phyloP scores from a whole-genome alignment of 805 yeast species.

The Phaffomyces opuntiae region DNA sequence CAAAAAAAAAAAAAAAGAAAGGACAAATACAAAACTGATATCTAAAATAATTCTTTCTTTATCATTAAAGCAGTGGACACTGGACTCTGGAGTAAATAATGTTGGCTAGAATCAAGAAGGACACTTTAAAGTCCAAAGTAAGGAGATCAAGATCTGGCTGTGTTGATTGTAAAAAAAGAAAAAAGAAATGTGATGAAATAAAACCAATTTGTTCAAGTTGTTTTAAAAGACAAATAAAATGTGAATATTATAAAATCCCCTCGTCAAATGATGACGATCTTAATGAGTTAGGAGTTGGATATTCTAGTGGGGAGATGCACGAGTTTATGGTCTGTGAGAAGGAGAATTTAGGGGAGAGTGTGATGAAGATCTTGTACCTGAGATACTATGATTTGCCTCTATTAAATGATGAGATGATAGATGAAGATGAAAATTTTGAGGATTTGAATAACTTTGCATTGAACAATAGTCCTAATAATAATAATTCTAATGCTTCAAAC shows the following conservation, averaged over 20 bases:
- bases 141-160: constrained; percentile 33
- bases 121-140: background rate
- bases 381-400: background rate
- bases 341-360: constrained; percentile 5
- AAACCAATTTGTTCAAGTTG: constrained; percentile 43
- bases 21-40: too few relatives aligned
- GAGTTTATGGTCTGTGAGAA: constrained; percentile 4
- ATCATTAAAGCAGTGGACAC: too few relatives aligned
- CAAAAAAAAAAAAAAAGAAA: too few relatives aligned
- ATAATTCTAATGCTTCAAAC: background rate
- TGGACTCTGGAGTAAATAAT: background rate
- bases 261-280: background rate
- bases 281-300: too few relatives aligned
- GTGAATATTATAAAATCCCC: constrained; percentile 17
- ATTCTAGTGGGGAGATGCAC: too few relatives aligned
- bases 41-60: too few relatives aligned
- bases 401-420: background rate
- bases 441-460: too few relatives aligned
- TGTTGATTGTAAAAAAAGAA: constrained; percentile 33
- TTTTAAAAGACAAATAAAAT: constrained; percentile 22
- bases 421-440: too few relatives aligned
- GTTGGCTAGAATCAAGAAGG: background rate
- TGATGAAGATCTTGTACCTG: constrained; percentile 3
- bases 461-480: background rate
- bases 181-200: constrained; percentile 44